Conservation (phyloP, 192 early-diverging fungal genomes). For the Endogone sp. region DNA sequence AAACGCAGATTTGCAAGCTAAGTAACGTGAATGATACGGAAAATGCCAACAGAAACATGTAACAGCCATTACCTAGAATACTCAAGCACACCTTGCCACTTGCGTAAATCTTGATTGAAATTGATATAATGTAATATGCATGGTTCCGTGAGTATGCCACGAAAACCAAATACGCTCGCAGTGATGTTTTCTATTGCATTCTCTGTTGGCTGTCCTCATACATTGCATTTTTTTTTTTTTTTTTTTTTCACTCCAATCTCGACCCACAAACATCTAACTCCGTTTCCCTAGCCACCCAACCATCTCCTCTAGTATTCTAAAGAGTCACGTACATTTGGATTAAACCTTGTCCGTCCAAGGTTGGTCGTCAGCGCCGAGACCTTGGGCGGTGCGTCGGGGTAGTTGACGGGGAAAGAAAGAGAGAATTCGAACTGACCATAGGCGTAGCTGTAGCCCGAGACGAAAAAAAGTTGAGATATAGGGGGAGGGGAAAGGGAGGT, state of each 20-base stretch:
- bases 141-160: not conserved
- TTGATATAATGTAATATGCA: not conserved
- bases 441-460: slow-evolving; percentile 37
- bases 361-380: slow-evolving; percentile 54
- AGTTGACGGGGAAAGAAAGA: slow-evolving; percentile 48
- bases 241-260: no score
- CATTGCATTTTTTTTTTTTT: no score
- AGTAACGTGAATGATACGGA: no score
- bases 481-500: no score
- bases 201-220: no score
- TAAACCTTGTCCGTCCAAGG: slow-evolving; percentile 45
- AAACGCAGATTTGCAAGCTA: no score
- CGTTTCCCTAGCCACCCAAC: not conserved
- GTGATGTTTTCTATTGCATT: no score
- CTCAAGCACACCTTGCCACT: slow-evolving; percentile 55
- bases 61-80: slow-evolving; percentile 43
- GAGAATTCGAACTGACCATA: slow-evolving; percentile 37
- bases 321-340: slow-evolving; percentile 55
- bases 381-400: slow-evolving; percentile 56
- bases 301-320: slow-evolving; percentile 23
- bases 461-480: not conserved
- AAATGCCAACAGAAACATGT: no score
- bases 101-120: slow-evolving; percentile 23
- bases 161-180: no score
- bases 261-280: no score